phyloP scores from a whole-genome alignment of 1,284 basidiomycete genomes.

The Termitomyces sp. region DNA sequence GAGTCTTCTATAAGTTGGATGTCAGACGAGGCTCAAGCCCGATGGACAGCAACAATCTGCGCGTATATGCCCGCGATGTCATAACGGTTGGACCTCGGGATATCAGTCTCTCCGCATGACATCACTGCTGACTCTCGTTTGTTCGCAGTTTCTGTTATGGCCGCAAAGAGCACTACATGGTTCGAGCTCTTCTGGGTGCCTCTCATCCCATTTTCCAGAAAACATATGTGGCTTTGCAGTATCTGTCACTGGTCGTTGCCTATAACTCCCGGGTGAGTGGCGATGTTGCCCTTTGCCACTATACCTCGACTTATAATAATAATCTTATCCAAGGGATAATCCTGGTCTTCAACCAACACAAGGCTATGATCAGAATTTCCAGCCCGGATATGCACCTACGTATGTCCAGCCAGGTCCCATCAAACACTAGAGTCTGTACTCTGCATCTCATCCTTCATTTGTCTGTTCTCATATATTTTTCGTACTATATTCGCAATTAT shows the following conservation, averaged over 20 bases:
- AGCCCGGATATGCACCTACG: slow-evolving; percentile 30
- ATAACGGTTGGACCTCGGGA: slow-evolving; percentile 30
- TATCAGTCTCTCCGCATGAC: neutral
- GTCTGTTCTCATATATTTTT: neutral
- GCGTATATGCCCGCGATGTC: slow-evolving; percentile 38
- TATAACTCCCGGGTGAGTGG: slow-evolving; percentile 25
- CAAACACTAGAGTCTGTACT: slow-evolving; percentile 9
- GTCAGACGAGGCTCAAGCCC: slow-evolving; percentile 35
- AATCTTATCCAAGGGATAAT: slow-evolving; percentile 2
- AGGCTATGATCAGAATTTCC: slow-evolving; percentile 24
- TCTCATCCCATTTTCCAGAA: slow-evolving; percentile 36
- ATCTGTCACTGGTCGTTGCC: slow-evolving; percentile 36
- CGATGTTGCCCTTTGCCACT: neutral
- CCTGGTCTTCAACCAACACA: slow-evolving; percentile 16
- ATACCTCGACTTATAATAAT: neutral
- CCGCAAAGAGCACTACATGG: slow-evolving; percentile 38
- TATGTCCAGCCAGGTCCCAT: slow-evolving; percentile 21
- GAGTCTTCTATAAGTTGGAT: slow-evolving; percentile 32
- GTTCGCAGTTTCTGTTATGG: slow-evolving; percentile 30
- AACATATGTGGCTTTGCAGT: slow-evolving; percentile 37
- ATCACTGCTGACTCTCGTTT: neutral
- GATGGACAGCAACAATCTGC: slow-evolving; percentile 30
- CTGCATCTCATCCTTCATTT: neutral
- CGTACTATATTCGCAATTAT: neutral
- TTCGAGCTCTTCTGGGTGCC: slow-evolving; percentile 45